A percentile compares a stretch with the other conserved stretches of the same genome.
Conservation (phyloP, 2,329 filamentous ascomycete genomes). For the Thermomyces lanuginosus region DNA sequence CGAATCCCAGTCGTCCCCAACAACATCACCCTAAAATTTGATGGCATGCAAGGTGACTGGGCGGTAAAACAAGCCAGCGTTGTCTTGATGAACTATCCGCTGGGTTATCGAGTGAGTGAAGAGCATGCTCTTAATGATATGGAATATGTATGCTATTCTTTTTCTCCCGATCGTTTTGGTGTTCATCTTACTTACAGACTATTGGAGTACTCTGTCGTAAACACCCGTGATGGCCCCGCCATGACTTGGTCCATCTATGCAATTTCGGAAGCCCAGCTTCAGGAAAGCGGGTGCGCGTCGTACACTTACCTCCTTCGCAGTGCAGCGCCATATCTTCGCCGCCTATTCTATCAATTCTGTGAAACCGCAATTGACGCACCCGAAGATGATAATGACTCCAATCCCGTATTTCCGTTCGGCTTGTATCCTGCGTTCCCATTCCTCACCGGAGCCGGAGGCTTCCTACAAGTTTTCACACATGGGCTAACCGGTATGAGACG, state of each 20-base stretch:
- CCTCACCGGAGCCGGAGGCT: constrained; percentile 34
- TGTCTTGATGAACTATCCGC: constrained; percentile 42
- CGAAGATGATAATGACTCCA: constrained; percentile 44
- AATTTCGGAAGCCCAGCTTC: constrained; percentile 42
- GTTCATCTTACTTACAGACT: background rate
- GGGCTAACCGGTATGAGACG: constrained; percentile 5
- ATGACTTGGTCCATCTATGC: constrained; percentile 51
- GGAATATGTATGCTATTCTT: constrained; percentile 31
- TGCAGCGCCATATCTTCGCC: constrained; percentile 41
- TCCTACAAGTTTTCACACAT: constrained; percentile 5
- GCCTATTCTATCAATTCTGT: constrained; percentile 48
- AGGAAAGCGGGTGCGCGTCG: constrained; percentile 42
- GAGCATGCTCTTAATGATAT: constrained; percentile 28
- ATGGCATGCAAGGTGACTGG: constrained; percentile 42
- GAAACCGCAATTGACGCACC: constrained; percentile 5
- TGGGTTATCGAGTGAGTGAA: constrained; percentile 20
- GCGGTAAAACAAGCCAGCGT: constrained; percentile 50
- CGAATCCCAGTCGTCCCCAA: constrained; percentile 17
- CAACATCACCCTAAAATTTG: constrained; percentile 42
- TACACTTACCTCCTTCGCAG: constrained; percentile 46
- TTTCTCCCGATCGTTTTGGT: background rate
- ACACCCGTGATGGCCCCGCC: constrained; percentile 44
- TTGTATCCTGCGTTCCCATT: constrained; percentile 43
- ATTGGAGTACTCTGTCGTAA: constrained; percentile 42
- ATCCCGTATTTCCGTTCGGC: constrained; percentile 31